A percentile compares a stretch with the other conserved stretches of the same genome.
phyloP scores from a whole-genome alignment of 192 early-diverging fungal genomes.

The Dissophora ornata region DNA sequence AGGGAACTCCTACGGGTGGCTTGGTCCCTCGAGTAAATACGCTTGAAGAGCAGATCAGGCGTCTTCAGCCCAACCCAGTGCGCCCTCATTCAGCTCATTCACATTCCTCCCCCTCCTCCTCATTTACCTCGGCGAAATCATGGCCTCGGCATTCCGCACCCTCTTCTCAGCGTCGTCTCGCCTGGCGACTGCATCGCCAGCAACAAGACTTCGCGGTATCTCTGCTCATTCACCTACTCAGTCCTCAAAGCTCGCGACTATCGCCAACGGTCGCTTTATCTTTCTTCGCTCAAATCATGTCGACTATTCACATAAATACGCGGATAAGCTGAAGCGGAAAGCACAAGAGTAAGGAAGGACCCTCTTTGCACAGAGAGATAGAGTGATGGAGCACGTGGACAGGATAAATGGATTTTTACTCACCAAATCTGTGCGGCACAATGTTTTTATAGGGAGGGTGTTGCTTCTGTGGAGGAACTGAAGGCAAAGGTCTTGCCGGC shows the following conservation, averaged over 20 bases:
- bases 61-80: too few species aligned
- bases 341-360: constrained; percentile 58
- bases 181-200: neutral
- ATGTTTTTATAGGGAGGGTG: constrained; percentile 59
- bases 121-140: constrained; percentile 3
- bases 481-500: constrained; percentile 35
- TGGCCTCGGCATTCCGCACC: constrained; percentile 44
- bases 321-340: constrained; percentile 65
- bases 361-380: neutral
- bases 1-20: too few species aligned
- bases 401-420: too few species aligned
- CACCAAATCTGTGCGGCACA: neutral
- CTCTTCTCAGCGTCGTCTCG: constrained; percentile 28
- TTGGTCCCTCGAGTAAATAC: too few species aligned
- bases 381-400: too few species aligned
- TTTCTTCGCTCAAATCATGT: constrained; percentile 49
- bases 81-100: too few species aligned
- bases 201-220: neutral
- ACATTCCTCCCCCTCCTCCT: neutral
- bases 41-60: too few species aligned
- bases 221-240: neutral
- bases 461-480: constrained; percentile 58
- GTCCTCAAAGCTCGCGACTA: constrained; percentile 18
- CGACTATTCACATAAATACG: constrained; percentile 74
- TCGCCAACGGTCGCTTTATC: constrained; percentile 14